Conservation (phyloP, 768 basidiomycete genomes). For the Mycena pura region DNA sequence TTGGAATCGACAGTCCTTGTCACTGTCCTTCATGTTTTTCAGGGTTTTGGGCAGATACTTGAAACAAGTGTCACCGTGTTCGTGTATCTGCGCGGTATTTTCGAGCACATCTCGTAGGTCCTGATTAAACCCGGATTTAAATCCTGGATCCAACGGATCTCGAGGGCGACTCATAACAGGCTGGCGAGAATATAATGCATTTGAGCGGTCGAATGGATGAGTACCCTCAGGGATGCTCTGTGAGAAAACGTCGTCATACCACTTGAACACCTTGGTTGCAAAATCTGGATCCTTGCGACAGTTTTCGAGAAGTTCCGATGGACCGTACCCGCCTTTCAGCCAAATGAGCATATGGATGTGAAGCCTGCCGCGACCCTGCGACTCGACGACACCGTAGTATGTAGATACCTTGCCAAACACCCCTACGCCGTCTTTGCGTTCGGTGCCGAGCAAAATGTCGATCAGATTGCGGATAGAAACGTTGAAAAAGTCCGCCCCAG, state of each 20-base stretch:
- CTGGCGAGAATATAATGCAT: no score
- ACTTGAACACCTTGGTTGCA: neutral
- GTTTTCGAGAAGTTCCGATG: conserved; percentile 4
- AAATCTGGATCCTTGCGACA: conserved; percentile 4
- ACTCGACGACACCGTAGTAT: conserved; percentile 37
- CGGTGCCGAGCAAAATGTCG: conserved; percentile 29
- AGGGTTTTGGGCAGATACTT: no score
- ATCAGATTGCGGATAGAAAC: conserved; percentile 32
- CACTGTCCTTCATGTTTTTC: no score
- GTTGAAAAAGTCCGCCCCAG: conserved; percentile 39
- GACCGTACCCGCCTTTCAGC: conserved; percentile 7
- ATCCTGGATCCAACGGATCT: no score
- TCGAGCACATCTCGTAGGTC: no score
- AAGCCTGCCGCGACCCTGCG: conserved; percentile 29
- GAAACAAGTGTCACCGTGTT: no score
- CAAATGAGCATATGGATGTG: conserved; percentile 37
- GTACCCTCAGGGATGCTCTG: no score
- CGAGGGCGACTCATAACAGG: no score
- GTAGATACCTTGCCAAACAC: conserved; percentile 28
- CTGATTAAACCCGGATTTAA: no score
- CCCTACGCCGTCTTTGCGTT: conserved; percentile 19
- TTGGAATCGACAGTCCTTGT: no score
- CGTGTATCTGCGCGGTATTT: no score
- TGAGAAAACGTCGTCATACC: conserved; percentile 15
- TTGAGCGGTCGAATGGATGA: no score